A percentile compares a stretch with the other conserved stretches of the same genome.
These are phyloP conservation scores for Penicillium sp. DNA, from an alignment of 2,329 filamentous ascomycete genomes.

Conservation along the genomic window DNA sequence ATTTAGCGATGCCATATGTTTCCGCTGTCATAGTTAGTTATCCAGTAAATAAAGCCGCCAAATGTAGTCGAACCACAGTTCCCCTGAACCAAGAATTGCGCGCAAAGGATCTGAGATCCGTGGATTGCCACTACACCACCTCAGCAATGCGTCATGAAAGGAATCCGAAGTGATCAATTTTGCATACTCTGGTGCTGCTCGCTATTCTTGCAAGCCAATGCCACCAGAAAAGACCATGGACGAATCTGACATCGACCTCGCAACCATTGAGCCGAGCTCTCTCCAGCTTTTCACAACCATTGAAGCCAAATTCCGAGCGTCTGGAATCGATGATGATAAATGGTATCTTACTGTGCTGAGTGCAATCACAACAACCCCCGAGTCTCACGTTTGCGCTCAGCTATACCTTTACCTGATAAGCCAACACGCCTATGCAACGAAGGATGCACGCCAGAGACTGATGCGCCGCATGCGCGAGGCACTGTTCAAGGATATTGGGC, in stretches of 20 bases:
- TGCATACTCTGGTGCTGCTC: background rate
- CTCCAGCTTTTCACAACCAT: constrained; percentile 10
- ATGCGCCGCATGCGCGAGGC: constrained; percentile 48
- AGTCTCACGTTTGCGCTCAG: constrained; percentile 50
- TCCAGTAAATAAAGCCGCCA: too few species aligned
- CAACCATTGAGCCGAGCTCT: constrained; percentile 2
- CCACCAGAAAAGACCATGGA: background rate
- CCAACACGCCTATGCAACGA: constrained; percentile 44
- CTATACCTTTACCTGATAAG: constrained; percentile 56
- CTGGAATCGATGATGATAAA: constrained; percentile 13
- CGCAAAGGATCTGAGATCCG: constrained; percentile 3
- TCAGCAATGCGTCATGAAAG: constrained; percentile 7
- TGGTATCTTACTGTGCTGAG: constrained; percentile 31
- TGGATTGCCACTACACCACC: constrained; percentile 5
- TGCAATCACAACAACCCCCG: constrained; percentile 47
- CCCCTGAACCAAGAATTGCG: background rate
- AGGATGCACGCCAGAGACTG: constrained; percentile 11
- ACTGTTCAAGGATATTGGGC: constrained; percentile 55
- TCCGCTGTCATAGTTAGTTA: too few species aligned
- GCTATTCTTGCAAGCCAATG: background rate
- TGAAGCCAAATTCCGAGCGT: constrained; percentile 12
- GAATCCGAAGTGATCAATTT: background rate
- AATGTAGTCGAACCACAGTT: background rate
- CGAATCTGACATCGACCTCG: background rate
- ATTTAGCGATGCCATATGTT: too few species aligned